Percentiles rank a stretch among this genome's conserved stretches.
Evolutionary conservation across 1,139 yeast species (phyloP).

Genomic region (Pichia cactophila): DNA sequence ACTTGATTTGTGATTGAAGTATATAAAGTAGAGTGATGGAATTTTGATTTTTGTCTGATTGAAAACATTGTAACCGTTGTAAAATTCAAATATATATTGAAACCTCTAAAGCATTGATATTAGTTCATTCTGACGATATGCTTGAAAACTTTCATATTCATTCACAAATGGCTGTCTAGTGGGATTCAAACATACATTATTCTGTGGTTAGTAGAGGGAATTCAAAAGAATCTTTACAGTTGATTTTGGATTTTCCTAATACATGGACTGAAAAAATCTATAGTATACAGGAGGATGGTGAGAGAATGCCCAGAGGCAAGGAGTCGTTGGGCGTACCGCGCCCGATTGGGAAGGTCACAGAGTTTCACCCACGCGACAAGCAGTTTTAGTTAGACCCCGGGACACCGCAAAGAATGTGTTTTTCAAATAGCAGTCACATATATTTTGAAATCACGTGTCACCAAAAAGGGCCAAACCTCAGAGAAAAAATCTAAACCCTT

Average conservation of each 20-base stretch:
- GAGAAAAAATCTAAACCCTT: not conserved
- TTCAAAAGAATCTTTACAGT: not conserved
- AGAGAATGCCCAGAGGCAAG: not conserved
- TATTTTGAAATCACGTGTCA: not conserved
- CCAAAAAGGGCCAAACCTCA: not conserved
- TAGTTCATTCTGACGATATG: too few species aligned
- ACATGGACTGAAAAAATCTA: not conserved
- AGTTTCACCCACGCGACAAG: not conserved
- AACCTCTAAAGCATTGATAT: too few species aligned
- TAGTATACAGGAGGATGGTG: not conserved
- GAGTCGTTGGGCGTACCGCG: not conserved
- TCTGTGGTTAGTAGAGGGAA: conserved; percentile 7
- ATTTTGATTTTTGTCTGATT: too few species aligned
- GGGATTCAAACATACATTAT: conserved; percentile 14
- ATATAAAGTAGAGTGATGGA: too few species aligned
- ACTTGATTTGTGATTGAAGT: not conserved
- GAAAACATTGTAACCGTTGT: not conserved
- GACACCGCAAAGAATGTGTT: conserved; percentile 4
- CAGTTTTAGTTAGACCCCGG: not conserved
- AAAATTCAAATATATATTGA: not conserved
- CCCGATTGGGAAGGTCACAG: conserved; percentile 1
- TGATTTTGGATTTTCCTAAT: not conserved
- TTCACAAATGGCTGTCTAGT: not conserved
- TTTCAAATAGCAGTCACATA: conserved; percentile 5
- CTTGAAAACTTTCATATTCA: not conserved